Base-by-base conservation (phyloP, 2,329 filamentous ascomycete genomes). In the Chaetomium olivaceum region DNA sequence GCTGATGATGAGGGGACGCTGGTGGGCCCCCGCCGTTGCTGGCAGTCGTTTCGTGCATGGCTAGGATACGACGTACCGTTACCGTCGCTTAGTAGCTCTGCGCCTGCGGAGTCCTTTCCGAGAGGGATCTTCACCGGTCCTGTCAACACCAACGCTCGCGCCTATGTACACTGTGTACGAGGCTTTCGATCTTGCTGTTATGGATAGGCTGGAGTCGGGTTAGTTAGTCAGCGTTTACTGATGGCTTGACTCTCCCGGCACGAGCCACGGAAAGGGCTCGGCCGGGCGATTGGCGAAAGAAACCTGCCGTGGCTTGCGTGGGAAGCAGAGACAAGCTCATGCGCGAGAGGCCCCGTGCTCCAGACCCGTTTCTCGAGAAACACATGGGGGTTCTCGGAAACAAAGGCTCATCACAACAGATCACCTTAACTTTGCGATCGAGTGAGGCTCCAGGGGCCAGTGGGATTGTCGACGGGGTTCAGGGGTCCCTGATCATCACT, bases 361-460 rank as follows among this genome's bases (percentile, higher is more conserved):
- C 50, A 51, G 33, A 54, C 56, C 25, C 61, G 70, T 71, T 70
- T 70, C 62, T 63, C 46, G 31, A 66, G 67, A 71, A 72, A 72
- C 67, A 66, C 21, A 66, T 61, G 66, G 66, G 64, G 62, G 58
- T 68, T 71, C 64, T 69, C 72, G 73, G 73, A 75, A 75, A 75
- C 72, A 74, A 74, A 72, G 71, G 72, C 71, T 73, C 74, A 74
- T 74, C 68, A 73, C 70, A 67, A 65, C 65, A 64, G 75, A 73
- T 73, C 73, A 56, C n/a, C 39, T 50, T 29, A 27, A 39, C 19
- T n/a, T 43, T 19, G 23, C 54, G 46, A 55, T 58, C 43, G 46
- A 54, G 51, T 31, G 39, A 57, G 29, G 21, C 25, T 63, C 61
- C 29, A 48, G 58, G 54, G 57, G 46, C 50, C 19, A 58, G 31